A percentile compares a stretch with the other conserved stretches of the same genome.
Conservation (phyloP, 177 flowering plant species). For the Tripterygium wilfordii region DNA sequence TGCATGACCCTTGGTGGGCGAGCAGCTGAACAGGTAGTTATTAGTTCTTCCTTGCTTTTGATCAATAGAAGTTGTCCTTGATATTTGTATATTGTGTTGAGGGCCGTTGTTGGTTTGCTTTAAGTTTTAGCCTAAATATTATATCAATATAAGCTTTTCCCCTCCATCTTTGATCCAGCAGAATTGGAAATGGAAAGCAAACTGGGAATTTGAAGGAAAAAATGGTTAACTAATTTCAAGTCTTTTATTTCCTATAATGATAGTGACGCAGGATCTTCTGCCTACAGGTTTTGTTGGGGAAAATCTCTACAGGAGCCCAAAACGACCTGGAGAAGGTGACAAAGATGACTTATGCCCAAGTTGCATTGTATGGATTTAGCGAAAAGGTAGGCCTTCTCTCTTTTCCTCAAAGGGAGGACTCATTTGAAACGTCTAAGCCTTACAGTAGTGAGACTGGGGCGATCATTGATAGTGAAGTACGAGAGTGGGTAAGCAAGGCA, state of each 20-base stretch:
- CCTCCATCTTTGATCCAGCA: too few relatives aligned
- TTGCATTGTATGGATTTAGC: conserved; percentile 85
- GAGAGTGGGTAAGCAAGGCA: conserved; percentile 82
- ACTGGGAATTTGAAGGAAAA: not conserved
- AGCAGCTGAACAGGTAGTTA: conserved; percentile 79
- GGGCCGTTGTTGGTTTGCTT: not conserved
- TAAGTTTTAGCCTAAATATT: too few relatives aligned
- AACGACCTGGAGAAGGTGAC: conserved; percentile 93
- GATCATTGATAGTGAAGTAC: conserved; percentile 71
- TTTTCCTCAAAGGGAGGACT: conserved; percentile 73
- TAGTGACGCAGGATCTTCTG: not conserved
- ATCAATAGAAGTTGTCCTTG: not conserved
- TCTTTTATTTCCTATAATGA: too few relatives aligned
- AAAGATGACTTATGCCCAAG: conserved; percentile 91
- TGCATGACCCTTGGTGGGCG: conserved; percentile 96
- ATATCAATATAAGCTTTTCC: too few relatives aligned
- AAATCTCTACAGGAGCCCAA: conserved; percentile 89
- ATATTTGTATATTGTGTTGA: not conserved
- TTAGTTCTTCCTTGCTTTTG: not conserved
- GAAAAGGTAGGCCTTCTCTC: conserved; percentile 92
- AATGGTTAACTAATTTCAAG: not conserved
- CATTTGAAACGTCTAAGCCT: conserved; percentile 67
- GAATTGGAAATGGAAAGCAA: too few relatives aligned
- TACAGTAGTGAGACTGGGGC: conserved; percentile 86
- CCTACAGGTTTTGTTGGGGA: conserved; percentile 71